Conservation (phyloP, 495 filamentous ascomycete species). For the Podospora appendiculata region DNA sequence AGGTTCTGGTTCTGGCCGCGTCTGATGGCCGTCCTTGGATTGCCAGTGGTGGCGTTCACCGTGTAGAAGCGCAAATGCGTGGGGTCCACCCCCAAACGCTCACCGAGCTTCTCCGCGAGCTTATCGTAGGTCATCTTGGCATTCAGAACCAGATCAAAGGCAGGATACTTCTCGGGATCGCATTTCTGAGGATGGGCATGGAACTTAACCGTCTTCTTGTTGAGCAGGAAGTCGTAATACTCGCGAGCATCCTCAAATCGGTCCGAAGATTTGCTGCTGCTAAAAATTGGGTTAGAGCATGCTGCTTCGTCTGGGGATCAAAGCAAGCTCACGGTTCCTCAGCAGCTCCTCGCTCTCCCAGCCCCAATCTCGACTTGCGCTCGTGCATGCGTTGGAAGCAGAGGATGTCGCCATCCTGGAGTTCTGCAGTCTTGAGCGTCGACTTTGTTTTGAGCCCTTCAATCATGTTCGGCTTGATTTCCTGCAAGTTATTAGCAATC, state of each 20-base stretch:
- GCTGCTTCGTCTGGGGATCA: no score
- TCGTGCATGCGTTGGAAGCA: conserved; percentile 72
- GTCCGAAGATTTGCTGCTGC: conserved; percentile 23
- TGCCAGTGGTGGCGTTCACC: conserved; percentile 63
- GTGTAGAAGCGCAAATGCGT: conserved; percentile 89
- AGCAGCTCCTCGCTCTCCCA: conserved; percentile 15
- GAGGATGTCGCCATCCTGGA: conserved; percentile 95
- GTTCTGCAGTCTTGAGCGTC: conserved; percentile 80
- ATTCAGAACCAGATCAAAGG: conserved; percentile 67
- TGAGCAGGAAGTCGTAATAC: conserved; percentile 88
- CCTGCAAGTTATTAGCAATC: conserved; percentile 36
- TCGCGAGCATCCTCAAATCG: conserved; percentile 59
- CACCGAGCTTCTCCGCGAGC: conserved; percentile 76
- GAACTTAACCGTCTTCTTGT: conserved; percentile 69
- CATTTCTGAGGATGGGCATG: conserved; percentile 45
- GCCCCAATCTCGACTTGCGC: conserved; percentile 27
- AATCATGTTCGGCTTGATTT: conserved; percentile 97
- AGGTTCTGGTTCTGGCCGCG: conserved; percentile 57
- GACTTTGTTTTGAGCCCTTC: conserved; percentile 87
- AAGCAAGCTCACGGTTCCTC: conserved; percentile 21
- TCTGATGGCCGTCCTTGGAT: conserved; percentile 68
- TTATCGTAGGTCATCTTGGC: conserved; percentile 88
- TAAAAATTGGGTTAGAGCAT: neutral
- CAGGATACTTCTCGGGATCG: conserved; percentile 41
- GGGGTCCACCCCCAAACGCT: conserved; percentile 65